Conservation (phyloP, 2,329 filamentous ascomycete species). For the Pseudogymnoascus sp. region DNA sequence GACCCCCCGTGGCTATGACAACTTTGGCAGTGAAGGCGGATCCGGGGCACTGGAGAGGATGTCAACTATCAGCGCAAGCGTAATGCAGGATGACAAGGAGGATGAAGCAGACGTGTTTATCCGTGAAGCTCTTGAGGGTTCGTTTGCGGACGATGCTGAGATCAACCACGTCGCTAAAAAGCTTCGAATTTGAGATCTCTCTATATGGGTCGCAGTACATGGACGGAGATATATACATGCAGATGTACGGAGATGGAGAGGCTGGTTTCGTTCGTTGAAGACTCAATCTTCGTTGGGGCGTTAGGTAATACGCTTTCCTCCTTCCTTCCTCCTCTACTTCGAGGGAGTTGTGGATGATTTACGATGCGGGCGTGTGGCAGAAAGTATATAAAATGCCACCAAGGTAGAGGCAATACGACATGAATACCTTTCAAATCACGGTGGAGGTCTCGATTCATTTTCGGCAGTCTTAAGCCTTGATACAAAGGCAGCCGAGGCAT, state of each 20-base stretch:
- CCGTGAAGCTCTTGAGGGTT: not conserved
- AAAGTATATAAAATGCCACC: not conserved
- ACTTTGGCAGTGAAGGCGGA: not conserved
- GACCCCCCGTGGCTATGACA: not conserved
- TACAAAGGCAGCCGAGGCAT: not conserved
- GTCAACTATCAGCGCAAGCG: constrained; percentile 6
- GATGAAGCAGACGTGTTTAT: constrained; percentile 1
- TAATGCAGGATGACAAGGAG: not conserved
- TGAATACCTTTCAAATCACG: not conserved
- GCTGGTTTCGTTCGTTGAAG: not conserved
- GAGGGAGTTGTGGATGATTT: not conserved
- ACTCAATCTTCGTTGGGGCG: not conserved
- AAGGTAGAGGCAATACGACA: not conserved
- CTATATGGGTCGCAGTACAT: not conserved
- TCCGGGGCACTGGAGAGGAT: not conserved
- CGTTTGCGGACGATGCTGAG: not conserved
- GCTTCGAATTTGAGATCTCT: not conserved
- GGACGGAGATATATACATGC: not conserved
- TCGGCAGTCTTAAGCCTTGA: not conserved
- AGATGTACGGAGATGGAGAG: not conserved
- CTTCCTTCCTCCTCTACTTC: not conserved
- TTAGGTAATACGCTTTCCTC: not conserved
- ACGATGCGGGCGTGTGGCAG: not conserved
- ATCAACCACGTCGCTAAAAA: not conserved
- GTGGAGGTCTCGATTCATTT: not conserved